Conservation (phyloP, 331 rosid species). For the Stylosanthes scabra region DNA sequence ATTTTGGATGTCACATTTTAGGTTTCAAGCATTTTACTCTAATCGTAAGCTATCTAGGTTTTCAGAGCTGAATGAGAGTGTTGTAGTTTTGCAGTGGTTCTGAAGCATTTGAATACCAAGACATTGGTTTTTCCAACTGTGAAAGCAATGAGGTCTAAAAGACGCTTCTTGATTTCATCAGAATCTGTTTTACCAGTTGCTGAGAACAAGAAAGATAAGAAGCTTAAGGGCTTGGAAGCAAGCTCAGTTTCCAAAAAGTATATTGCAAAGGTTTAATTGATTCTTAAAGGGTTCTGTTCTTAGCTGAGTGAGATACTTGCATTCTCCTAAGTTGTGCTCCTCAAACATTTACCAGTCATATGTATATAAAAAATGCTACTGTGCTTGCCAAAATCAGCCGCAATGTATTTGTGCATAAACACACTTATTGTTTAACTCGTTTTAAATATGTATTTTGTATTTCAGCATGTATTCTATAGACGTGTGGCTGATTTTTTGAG, state of each 20-base stretch:
- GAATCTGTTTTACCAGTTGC: slow-evolving; percentile 34
- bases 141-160: slow-evolving; percentile 54
- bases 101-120: slow-evolving; percentile 52
- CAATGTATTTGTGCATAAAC: no score
- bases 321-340: no score
- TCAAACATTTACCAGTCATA: no score
- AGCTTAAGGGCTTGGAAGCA: slow-evolving; percentile 48
- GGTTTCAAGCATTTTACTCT: neutral
- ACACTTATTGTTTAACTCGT: no score
- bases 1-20: neutral
- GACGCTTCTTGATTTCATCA: slow-evolving; percentile 53
- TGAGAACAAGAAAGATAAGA: slow-evolving; percentile 45
- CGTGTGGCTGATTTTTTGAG: no score
- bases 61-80: slow-evolving; percentile 39
- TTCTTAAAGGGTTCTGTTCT: neutral
- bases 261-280: slow-evolving; percentile 49
- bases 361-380: no score
- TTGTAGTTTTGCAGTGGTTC: slow-evolving; percentile 59
- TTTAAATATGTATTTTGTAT: no score
- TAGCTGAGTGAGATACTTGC: no score
- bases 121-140: slow-evolving; percentile 44
- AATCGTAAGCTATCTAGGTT: neutral
- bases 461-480: no score
- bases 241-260: slow-evolving; percentile 44
- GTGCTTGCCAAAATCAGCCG: no score